Percentiles rank a stretch among this genome's conserved stretches.
phyloP scores from a whole-genome alignment of 345 rosid species.

The Garcia nutans region DNA sequence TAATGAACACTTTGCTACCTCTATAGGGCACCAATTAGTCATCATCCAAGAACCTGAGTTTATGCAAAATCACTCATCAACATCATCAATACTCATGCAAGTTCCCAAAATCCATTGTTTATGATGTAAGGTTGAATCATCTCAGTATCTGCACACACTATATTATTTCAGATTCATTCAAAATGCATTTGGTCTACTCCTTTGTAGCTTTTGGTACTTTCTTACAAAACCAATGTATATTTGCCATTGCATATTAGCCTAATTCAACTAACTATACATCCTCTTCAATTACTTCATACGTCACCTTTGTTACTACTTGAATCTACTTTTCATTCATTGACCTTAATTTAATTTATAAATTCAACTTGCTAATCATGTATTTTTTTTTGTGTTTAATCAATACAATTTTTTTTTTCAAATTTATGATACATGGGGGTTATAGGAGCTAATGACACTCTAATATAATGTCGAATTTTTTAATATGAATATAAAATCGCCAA shows the following conservation, averaged over 20 bases:
- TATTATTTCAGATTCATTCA: background rate
- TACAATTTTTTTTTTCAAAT: too few relatives aligned
- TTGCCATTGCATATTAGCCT: slow-evolving; percentile 22
- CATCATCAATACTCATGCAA: background rate
- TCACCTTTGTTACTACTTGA: too few relatives aligned
- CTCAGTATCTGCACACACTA: background rate
- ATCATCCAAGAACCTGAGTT: background rate
- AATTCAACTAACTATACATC: slow-evolving; percentile 14
- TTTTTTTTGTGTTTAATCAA: too few relatives aligned
- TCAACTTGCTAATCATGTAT: too few relatives aligned
- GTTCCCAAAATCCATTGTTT: background rate
- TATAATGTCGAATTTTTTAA: too few relatives aligned
- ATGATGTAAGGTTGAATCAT: background rate
- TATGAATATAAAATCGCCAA: too few relatives aligned
- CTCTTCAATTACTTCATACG: background rate
- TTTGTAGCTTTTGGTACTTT: too few relatives aligned
- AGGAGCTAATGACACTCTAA: too few relatives aligned
- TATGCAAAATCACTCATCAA: background rate
- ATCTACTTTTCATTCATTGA: too few relatives aligned
- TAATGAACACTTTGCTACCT: background rate
- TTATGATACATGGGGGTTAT: too few relatives aligned
- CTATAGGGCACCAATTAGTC: background rate
- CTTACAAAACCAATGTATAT: background rate
- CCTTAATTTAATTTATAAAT: too few relatives aligned
- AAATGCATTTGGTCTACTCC: background rate